phyloP scores from a whole-genome alignment of 768 basidiomycete genomes.

The Lactarius indigo region DNA sequence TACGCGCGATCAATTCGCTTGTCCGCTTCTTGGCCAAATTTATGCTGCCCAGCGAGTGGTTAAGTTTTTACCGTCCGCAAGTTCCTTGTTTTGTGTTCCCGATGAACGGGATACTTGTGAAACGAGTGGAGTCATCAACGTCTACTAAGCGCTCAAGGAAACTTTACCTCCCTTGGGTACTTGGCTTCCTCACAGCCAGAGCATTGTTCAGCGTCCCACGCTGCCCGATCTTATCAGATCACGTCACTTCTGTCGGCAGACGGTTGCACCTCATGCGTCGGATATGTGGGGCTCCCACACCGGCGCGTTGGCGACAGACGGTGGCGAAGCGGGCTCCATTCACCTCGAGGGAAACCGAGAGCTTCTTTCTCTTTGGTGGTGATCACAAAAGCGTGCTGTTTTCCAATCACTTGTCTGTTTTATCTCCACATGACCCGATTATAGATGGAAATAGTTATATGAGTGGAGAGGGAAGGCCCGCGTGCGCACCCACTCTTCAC shows the following conservation, averaged over 20 bases:
- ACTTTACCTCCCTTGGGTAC: conserved; percentile 5
- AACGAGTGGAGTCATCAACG: neutral
- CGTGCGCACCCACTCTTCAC: neutral
- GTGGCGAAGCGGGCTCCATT: neutral
- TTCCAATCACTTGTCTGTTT: neutral
- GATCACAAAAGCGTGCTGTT: neutral
- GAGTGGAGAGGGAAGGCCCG: neutral
- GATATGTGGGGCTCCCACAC: conserved; percentile 1
- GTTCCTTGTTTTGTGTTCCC: conserved; percentile 7
- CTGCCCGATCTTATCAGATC: conserved; percentile 13
- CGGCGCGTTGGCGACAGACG: conserved; percentile 17
- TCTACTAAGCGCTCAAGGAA: conserved; percentile 5
- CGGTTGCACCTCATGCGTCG: neutral
- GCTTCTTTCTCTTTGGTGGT: neutral
- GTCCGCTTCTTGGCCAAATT: neutral
- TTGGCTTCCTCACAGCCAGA: neutral
- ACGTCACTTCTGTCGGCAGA: neutral
- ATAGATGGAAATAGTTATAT: neutral
- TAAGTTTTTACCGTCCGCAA: neutral
- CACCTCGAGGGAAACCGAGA: neutral
- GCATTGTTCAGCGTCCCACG: neutral
- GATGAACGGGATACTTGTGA: conserved; percentile 6
- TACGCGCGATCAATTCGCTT: neutral
- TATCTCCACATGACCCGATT: neutral
- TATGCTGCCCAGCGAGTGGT: neutral